Conservation (phyloP, 2,329 filamentous ascomycete genomes). For the Elsinoe ampelina region DNA sequence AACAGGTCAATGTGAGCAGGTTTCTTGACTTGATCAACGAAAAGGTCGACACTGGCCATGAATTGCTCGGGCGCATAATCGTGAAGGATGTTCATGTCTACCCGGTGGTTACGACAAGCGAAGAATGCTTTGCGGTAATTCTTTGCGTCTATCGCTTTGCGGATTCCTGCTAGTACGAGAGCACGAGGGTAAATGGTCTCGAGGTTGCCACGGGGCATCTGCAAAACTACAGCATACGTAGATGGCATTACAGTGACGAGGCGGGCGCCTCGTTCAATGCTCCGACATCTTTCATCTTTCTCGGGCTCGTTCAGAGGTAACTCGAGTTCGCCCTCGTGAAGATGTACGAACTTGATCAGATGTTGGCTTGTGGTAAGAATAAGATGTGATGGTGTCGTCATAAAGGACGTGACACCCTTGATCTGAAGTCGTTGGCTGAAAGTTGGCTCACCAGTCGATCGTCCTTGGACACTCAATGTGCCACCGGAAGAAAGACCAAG, state of each 20-base stretch:
- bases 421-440: conserved; percentile 59
- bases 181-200: conserved; percentile 92
- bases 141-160: conserved; percentile 66
- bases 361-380: conserved; percentile 90
- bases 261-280: conserved; percentile 78
- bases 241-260: conserved; percentile 85
- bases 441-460: conserved; percentile 15
- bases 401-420: conserved; percentile 86
- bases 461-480: conserved; percentile 54
- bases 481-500: conserved; percentile 68
- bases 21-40: conserved; percentile 76
- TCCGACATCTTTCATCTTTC: conserved; percentile 82
- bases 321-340: conserved; percentile 60
- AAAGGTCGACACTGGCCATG: conserved; percentile 61
- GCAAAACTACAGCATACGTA: conserved; percentile 73
- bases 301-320: conserved; percentile 83
- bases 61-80: conserved; percentile 88
- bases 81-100: conserved; percentile 96
- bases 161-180: conserved; percentile 83
- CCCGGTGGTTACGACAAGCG: conserved; percentile 81
- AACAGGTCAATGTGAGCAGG: conserved; percentile 82
- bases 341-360: conserved; percentile 85
- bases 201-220: conserved; percentile 92
- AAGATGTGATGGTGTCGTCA: conserved; percentile 70
- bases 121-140: conserved; percentile 78